These are phyloP conservation scores for Penicillium italicum DNA, from an alignment of 2,329 filamentous ascomycete genomes.

Conservation along the genomic window DNA sequence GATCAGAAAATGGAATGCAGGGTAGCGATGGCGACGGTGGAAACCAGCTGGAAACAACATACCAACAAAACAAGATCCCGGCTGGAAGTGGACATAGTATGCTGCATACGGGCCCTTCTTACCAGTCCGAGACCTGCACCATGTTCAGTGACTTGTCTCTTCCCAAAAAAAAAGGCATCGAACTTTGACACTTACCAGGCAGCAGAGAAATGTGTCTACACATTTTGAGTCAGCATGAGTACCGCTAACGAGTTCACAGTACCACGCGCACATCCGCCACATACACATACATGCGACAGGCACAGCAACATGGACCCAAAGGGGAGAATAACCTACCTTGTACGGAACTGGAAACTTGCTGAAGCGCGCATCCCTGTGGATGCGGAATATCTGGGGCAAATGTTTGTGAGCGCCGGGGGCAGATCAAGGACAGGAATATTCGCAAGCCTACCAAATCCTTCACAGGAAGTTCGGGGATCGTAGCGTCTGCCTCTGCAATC, in stretches of 20 bases:
- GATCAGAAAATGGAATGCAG: neutral
- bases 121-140: conserved; percentile 69
- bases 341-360: conserved; percentile 81
- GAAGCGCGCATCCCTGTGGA: conserved; percentile 83
- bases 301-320: neutral
- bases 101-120: conserved; percentile 82
- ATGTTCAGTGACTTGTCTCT: conserved; percentile 20
- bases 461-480: conserved; percentile 77
- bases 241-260: conserved; percentile 13
- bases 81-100: conserved; percentile 83
- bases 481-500: conserved; percentile 69
- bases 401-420: conserved; percentile 8
- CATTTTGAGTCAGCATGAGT: conserved; percentile 22
- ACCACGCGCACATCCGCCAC: conserved; percentile 10
- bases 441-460: conserved; percentile 65
- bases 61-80: conserved; percentile 68
- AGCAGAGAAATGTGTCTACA: conserved; percentile 73
- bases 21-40: neutral
- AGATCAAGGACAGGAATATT: neutral
- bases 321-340: conserved; percentile 57
- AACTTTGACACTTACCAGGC: conserved; percentile 57
- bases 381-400: conserved; percentile 64
- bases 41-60: conserved; percentile 35
- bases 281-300: neutral
- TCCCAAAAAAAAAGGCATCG: conserved; percentile 1